Conservation (phyloP, 768 basidiomycete species). For the Suillus sp. region DNA sequence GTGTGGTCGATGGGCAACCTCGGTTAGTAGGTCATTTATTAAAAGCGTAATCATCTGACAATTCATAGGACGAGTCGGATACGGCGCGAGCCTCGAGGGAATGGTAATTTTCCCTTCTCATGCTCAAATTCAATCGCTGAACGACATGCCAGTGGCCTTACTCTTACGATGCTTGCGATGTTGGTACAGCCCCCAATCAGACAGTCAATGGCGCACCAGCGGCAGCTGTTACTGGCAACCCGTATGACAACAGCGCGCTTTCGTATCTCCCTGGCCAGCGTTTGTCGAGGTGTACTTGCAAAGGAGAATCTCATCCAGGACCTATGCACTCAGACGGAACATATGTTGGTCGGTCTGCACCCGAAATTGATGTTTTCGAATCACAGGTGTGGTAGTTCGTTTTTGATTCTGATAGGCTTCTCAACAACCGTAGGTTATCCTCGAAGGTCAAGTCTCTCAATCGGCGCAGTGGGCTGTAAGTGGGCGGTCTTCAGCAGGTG, state of each 20-base stretch:
- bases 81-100: slow-evolving; percentile 85
- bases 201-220: slow-evolving; percentile 64
- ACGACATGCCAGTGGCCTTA: slow-evolving; percentile 66
- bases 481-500: slow-evolving; percentile 14
- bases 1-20: slow-evolving; percentile 84
- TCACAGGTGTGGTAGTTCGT: slow-evolving; percentile 53
- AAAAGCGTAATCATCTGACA: background rate
- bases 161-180: slow-evolving; percentile 83
- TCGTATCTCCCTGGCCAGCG: slow-evolving; percentile 89
- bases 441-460: slow-evolving; percentile 71
- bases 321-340: slow-evolving; percentile 76
- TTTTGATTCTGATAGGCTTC: slow-evolving; percentile 4
- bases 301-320: slow-evolving; percentile 85
- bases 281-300: slow-evolving; percentile 87
- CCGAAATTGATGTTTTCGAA: slow-evolving; percentile 92
- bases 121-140: slow-evolving; percentile 9
- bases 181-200: slow-evolving; percentile 92
- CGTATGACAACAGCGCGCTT: slow-evolving; percentile 50
- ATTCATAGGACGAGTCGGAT: slow-evolving; percentile 73
- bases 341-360: slow-evolving; percentile 79
- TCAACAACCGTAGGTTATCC: slow-evolving; percentile 33
- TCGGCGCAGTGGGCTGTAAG: slow-evolving; percentile 81
- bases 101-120: slow-evolving; percentile 47
- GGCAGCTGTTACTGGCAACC: slow-evolving; percentile 66
- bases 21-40: slow-evolving; percentile 37